These are phyloP conservation scores for Arthrobotrys entomopaga DNA, from an alignment of 2,329 filamentous ascomycete species.

Conservation along the genomic window DNA sequence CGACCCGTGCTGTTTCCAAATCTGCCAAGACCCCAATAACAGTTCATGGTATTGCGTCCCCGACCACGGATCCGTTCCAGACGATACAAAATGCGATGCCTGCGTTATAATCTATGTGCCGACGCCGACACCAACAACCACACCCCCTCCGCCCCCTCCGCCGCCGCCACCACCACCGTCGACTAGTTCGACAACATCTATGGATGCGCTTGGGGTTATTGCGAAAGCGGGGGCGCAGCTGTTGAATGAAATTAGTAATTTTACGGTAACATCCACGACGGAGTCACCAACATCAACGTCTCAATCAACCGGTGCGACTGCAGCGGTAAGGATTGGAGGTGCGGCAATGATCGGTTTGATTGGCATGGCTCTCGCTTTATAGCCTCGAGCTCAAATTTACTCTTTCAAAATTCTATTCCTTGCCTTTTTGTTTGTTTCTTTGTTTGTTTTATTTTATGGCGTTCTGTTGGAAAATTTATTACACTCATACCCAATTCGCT, in stretches of 20 bases:
- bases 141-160: background rate
- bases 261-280: background rate
- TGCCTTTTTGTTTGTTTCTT: background rate
- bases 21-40: conserved; percentile 3
- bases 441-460: background rate
- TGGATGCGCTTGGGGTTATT: background rate
- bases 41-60: conserved; percentile 8
- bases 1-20: conserved; percentile 25
- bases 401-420: background rate
- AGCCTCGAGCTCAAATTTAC: background rate
- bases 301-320: background rate
- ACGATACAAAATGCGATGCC: conserved; percentile 5
- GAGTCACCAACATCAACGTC: conserved; percentile 4
- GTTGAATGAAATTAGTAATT: background rate
- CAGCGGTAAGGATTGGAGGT: conserved; percentile 15
- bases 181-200: no score
- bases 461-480: background rate
- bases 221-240: background rate
- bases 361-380: conserved; percentile 7
- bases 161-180: background rate
- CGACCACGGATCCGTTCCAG: background rate
- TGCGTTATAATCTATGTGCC: conserved; percentile 4
- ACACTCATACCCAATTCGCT: background rate
- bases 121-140: conserved; percentile 2
- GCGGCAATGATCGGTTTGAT: conserved; percentile 16